Percentiles rank a stretch among this genome's conserved stretches.
phyloP scores from a whole-genome alignment of 2,329 filamentous ascomycete species.

The Beauveria sp. region DNA sequence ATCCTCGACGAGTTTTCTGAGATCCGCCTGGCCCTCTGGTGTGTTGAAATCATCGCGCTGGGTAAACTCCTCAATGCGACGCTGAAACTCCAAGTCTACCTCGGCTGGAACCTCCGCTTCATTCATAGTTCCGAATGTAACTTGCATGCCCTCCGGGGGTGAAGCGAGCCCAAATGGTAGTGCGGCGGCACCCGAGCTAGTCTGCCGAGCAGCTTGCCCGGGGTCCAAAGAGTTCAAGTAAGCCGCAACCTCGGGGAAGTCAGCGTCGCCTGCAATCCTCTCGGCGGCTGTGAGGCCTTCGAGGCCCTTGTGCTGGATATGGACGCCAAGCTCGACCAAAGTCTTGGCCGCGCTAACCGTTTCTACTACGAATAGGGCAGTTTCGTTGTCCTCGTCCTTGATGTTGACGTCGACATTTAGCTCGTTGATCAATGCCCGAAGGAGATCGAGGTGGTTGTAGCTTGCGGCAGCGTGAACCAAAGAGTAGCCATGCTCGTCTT shows the following conservation, averaged over 20 bases:
- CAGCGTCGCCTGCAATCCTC: constrained; percentile 70
- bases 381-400: constrained; percentile 85
- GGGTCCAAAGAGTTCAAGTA: constrained; percentile 49
- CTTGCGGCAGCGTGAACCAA: constrained; percentile 88
- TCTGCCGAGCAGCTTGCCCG: constrained; percentile 14
- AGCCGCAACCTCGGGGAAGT: constrained; percentile 66
- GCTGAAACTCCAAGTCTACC: constrained; percentile 74
- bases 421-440: constrained; percentile 66
- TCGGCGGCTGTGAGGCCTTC: constrained; percentile 76
- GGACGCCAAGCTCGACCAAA: constrained; percentile 71
- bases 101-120: constrained; percentile 53
- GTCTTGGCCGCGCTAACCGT: constrained; percentile 68
- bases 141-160: constrained; percentile 66
- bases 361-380: constrained; percentile 89
- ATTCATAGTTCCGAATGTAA: constrained; percentile 70
- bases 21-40: constrained; percentile 68
- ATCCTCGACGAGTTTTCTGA: constrained; percentile 74
- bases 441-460: constrained; percentile 78
- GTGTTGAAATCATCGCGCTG: constrained; percentile 75
- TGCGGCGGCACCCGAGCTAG: background rate
- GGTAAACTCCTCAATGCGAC: constrained; percentile 83
- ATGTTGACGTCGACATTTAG: constrained; percentile 75
- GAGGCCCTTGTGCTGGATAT: constrained; percentile 56
- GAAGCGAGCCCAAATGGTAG: constrained; percentile 42
- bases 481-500: constrained; percentile 91